Percentiles rank a stretch among this genome's conserved stretches.
phyloP scores from a whole-genome alignment of 202 grass and related monocot genomes.

The Sporobolus alterniflorus region DNA sequence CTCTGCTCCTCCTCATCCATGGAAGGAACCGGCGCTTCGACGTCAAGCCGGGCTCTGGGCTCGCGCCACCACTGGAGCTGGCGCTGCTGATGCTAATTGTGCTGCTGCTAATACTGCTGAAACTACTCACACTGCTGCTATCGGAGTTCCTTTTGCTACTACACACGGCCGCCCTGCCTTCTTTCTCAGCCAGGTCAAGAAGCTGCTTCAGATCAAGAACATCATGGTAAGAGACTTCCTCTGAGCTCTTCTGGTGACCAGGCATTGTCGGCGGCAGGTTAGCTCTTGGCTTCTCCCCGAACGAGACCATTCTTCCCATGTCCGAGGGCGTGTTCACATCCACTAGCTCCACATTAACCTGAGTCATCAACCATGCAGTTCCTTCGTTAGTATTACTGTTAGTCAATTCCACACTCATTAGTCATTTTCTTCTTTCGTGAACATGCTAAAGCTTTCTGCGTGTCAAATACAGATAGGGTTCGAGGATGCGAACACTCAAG shows the following conservation, averaged over 20 bases:
- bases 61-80: slow-evolving; percentile 63
- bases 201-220: slow-evolving; percentile 56
- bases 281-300: slow-evolving; percentile 38
- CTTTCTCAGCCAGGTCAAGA: slow-evolving; percentile 57
- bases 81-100: slow-evolving; percentile 47
- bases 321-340: slow-evolving; percentile 10
- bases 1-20: slow-evolving; percentile 63
- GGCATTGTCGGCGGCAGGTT: background rate
- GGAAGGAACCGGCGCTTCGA: slow-evolving; percentile 57
- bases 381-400: background rate
- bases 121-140: slow-evolving; percentile 54
- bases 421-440: background rate
- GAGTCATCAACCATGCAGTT: background rate
- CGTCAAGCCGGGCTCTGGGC: slow-evolving; percentile 54
- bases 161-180: slow-evolving; percentile 47
- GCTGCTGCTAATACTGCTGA: slow-evolving; percentile 44
- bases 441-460: background rate
- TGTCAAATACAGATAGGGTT: background rate
- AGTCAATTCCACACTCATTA: background rate
- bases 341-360: slow-evolving; percentile 67
- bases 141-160: slow-evolving; percentile 46
- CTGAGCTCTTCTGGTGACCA: slow-evolving; percentile 14
- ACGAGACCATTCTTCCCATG: background rate
- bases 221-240: slow-evolving; percentile 26
- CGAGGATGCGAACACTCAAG: background rate